A percentile compares a stretch with the other conserved stretches of the same genome.
Conservation (phyloP, 371 early-diverging fungal species). For the Funneliformis caledonium region DNA sequence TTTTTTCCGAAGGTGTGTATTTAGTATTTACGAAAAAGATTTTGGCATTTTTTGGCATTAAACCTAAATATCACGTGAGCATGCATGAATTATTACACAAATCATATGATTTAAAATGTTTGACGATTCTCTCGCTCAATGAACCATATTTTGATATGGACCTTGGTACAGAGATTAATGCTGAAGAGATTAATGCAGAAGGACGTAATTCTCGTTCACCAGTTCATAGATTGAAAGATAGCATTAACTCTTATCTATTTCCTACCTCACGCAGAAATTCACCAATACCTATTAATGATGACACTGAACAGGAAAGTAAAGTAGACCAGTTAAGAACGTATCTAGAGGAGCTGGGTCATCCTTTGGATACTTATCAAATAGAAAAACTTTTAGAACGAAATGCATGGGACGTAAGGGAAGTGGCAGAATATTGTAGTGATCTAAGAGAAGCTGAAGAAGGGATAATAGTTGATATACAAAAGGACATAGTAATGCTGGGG, state of each 20-base stretch:
- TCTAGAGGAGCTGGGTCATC: constrained; percentile 33
- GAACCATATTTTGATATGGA: no score
- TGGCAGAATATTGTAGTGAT: constrained; percentile 45
- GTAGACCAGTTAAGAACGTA: constrained; percentile 29
- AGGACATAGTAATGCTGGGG: constrained; percentile 48
- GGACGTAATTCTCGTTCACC: not conserved
- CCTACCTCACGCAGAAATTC: not conserved
- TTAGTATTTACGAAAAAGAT: not conserved
- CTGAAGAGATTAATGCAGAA: not conserved
- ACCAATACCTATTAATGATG: not conserved
- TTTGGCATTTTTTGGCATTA: no score
- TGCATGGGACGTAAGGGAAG: constrained; percentile 33
- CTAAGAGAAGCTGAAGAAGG: constrained; percentile 53
- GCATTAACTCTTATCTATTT: not conserved
- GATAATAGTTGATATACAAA: constrained; percentile 45
- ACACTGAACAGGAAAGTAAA: constrained; percentile 24
- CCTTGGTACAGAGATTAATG: not conserved
- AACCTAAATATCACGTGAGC: no score
- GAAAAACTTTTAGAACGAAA: constrained; percentile 26
- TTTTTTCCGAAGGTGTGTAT: not conserved
- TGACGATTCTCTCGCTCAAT: no score
- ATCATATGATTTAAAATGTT: no score
- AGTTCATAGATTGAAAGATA: constrained; percentile 8
- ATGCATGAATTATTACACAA: no score
- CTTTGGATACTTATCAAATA: constrained; percentile 19